Percentiles rank a stretch among this genome's conserved stretches.
phyloP scores from a whole-genome alignment of 75 land plant genomes.

The Cunninghamia lanceolata region DNA sequence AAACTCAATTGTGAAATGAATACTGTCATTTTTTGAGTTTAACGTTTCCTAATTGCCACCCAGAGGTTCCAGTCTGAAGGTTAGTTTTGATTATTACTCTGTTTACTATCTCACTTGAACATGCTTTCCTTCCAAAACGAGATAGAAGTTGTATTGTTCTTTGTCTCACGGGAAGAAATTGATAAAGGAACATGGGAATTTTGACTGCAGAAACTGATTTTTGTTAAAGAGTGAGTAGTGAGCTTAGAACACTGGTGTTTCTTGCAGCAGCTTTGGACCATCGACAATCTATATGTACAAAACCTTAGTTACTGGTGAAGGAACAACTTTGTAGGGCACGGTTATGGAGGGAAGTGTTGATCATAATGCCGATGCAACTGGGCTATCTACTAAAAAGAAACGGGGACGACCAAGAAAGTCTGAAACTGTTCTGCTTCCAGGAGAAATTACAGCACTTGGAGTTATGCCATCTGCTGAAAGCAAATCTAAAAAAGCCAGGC shows the following conservation, averaged over 20 bases:
- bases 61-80: not conserved
- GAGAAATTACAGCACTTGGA: conserved; percentile 13
- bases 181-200: not conserved
- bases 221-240: not conserved
- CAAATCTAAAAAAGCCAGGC: conserved; percentile 2
- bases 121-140: not conserved
- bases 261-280: not conserved
- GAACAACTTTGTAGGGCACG: not conserved
- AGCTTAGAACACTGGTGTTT: not conserved
- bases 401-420: conserved; percentile 14
- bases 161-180: not conserved
- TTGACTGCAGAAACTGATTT: not conserved
- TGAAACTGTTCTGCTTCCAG: conserved; percentile 11
- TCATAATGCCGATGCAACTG: not conserved
- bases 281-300: not conserved
- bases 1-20: not conserved
- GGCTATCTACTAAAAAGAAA: conserved; percentile 7
- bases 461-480: conserved; percentile 1
- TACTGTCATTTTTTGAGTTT: not conserved
- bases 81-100: not conserved
- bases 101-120: not conserved
- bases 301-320: not conserved
- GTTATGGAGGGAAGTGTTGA: conserved; percentile 3
- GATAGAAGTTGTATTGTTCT: not conserved
- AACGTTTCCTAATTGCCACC: not conserved